Evolutionary conservation across 495 filamentous ascomycete species (phyloP), one percentile per base, ranked within the genome.

Genomic region (Talaromyces borbonicus): DNA sequence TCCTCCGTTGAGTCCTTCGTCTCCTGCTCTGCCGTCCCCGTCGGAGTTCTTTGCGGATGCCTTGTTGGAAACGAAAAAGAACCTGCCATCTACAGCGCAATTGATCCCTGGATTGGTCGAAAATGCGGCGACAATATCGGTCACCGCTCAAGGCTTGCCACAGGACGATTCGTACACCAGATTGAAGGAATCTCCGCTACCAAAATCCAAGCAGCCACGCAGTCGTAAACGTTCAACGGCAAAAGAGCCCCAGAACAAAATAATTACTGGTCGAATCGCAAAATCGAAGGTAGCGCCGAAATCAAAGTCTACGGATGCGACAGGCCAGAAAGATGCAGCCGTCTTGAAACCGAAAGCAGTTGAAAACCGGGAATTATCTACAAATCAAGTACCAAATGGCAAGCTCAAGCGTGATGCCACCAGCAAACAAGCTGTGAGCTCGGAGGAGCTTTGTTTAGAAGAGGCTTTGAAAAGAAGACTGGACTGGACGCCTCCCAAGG

Each of bases 401-500:
- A 35, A 41, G 4, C 30, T 37, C 14, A 15, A 15, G 8, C 15
- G 32, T 15, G 24, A 32, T 39, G 24, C 29, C 22, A 29, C 19
- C 25, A 48, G 32, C 18, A 22, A 36, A 1, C 45, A 44, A 32
- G 48, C 55, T 16, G 46, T 54, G 46, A 51, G 48, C 6, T 41
- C 53, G 16, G 53, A 61, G 32, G 57, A 50, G 1, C 35, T 69
- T 22, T 52, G 63, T 18, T 35, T 72, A 32, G 63, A 66, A 7
- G 53, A 54, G 15, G 66, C 66, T 14, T 44, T 57, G 52, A 60
- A 58, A 40, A 56, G 69, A 38, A 58, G 66, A 22, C 19, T 62
- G 43, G 62, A 72, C 48, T 72, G 69, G 69, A 72, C 69, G n/a
- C 69, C 69, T 8, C 61, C 61, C 9, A 59, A 56, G 27, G 49